Evolutionary conservation across 768 basidiomycete genomes (phyloP), one percentile per base, ranked within the genome.

Genomic region (Tephrocybe rancida): DNA sequence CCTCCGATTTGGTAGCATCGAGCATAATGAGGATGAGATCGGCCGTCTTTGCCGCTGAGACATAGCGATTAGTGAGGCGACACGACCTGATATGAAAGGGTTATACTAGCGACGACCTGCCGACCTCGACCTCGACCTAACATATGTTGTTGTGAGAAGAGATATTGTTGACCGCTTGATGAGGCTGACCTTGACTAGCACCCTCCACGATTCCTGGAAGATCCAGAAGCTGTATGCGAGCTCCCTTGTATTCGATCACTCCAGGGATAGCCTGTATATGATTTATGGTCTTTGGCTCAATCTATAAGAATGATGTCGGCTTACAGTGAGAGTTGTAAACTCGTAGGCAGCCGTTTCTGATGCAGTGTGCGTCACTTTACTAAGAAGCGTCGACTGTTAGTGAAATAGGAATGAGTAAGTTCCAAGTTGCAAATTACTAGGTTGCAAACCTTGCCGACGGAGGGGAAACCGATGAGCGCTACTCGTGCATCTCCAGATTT

Each of bases 201-300:
- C 92, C 92, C 70, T 95, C 92, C 7, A 98, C 93, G 60, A 98
- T 98, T 70, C 95, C 95, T 2, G 95, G 95, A 27, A 98, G 75
- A 82, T 98, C 95, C 14, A 98, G 82, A 39, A 98, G 80, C 67
- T 99, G 97, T 52, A 98, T 95, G 38, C 92, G 82, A 34, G 80
- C 81, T 25, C 97, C 97, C 68, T 96, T 87, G 68, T 98, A 91
- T 64, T 98, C 95, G 16, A 98, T 84, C 3, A 98, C 97, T 44
- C 97, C 97, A 30, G 97, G 96, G 56, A 99, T 98, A 9, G 97
- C 96, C 86, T 92, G 59, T 38, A 50, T 8, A 53, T 16, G 57
- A 47, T 55, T 21, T 35, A 10, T 9, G n/a, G 8, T 43, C 13
- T 50, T 60, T 34, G 34, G 41, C 21, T 43, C 16, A 37, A 41